Evolutionary conservation across 176 grass and related monocot genomes (phyloP).

Genomic region (Pontederia crassipes): DNA sequence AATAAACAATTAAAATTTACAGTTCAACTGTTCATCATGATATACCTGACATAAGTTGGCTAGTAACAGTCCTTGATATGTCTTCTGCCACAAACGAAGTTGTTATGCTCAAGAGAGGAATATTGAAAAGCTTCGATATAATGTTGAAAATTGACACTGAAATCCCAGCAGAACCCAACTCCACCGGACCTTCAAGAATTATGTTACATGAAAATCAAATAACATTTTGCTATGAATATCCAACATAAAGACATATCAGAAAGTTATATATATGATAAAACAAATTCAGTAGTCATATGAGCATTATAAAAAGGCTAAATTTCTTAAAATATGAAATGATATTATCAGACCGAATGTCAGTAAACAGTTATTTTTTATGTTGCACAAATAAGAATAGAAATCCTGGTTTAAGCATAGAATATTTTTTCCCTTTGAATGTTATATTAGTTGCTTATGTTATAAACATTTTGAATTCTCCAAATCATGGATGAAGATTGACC

Average conservation of each 20-base stretch:
- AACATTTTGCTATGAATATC: background rate
- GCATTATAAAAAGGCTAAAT: too few species aligned
- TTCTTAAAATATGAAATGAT: too few species aligned
- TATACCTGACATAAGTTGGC: conserved; percentile 22
- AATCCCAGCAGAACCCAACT: conserved; percentile 59
- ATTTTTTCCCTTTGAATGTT: too few species aligned
- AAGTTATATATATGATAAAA: too few species aligned
- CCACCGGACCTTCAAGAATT: conserved; percentile 38
- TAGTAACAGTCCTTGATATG: conserved; percentile 39
- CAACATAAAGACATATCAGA: background rate
- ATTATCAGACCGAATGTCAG: too few species aligned
- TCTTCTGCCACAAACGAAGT: conserved; percentile 84
- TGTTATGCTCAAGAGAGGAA: conserved; percentile 62
- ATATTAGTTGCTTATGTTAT: too few species aligned
- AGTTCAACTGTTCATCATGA: background rate
- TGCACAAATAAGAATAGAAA: too few species aligned
- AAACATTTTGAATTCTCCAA: too few species aligned
- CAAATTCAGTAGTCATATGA: too few species aligned
- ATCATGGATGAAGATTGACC: too few species aligned
- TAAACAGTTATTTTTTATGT: too few species aligned
- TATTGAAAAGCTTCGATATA: conserved; percentile 67
- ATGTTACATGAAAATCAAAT: conserved; percentile 3
- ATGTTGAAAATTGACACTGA: conserved; percentile 60
- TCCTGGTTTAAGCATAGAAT: too few species aligned
- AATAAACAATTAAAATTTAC: background rate